Percentiles rank a stretch among this genome's conserved stretches.
Evolutionary conservation across 2,329 filamentous ascomycete species (phyloP).

Genomic region (Cordyceps tenuipes): DNA sequence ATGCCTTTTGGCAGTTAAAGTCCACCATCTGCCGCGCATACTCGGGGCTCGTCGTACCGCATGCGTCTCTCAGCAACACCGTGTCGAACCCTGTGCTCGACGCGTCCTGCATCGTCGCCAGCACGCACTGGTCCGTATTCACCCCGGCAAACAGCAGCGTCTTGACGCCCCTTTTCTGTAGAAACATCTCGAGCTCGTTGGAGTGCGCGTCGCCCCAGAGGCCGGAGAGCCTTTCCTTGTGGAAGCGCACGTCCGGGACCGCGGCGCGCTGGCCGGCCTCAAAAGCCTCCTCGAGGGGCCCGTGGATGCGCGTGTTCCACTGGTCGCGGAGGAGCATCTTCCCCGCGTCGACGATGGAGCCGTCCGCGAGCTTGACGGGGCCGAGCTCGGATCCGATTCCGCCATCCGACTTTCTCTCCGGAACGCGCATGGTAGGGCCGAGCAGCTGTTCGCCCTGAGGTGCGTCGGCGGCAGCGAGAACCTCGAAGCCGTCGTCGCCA

Average conservation of each 20-base stretch:
- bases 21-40: conserved; percentile 6
- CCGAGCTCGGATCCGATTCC: conserved; percentile 37
- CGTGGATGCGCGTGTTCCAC: conserved; percentile 49
- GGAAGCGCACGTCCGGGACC: conserved; percentile 37
- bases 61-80: conserved; percentile 46
- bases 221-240: conserved; percentile 52
- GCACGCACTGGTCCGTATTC: conserved; percentile 55
- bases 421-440: neutral
- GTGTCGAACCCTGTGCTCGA: conserved; percentile 49
- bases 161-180: conserved; percentile 25
- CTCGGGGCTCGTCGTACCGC: conserved; percentile 36
- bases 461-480: neutral
- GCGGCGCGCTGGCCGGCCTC: conserved; percentile 24
- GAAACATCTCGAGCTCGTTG: conserved; percentile 27
- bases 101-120: conserved; percentile 46
- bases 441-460: neutral
- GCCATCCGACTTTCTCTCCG: conserved; percentile 1
- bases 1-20: neutral
- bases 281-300: conserved; percentile 28
- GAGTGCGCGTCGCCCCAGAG: conserved; percentile 40
- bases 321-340: conserved; percentile 39
- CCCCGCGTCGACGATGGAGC: conserved; percentile 20
- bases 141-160: conserved; percentile 51
- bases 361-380: conserved; percentile 19
- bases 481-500: neutral